Evolutionary conservation across 1,139 yeast species (phyloP).

Genomic region (Petasospora rhodanensis): DNA sequence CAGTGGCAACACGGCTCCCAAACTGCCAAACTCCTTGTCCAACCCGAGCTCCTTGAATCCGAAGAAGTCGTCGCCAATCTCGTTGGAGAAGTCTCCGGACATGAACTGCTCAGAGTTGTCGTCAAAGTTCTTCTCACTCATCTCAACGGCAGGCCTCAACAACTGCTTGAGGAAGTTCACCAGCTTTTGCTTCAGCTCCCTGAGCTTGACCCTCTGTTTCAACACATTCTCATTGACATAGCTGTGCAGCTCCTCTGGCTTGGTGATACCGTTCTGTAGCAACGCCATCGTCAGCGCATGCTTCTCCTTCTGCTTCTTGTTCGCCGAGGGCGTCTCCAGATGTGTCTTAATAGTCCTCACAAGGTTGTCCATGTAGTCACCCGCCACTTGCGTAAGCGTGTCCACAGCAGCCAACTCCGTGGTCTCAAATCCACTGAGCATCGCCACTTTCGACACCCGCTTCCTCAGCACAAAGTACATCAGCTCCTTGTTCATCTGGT

Average conservation of each 20-base stretch:
- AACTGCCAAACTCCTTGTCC: constrained; percentile 86
- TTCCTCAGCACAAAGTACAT: constrained; percentile 66
- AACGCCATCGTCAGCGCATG: constrained; percentile 60
- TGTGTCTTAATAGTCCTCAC: constrained; percentile 69
- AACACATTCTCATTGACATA: constrained; percentile 71
- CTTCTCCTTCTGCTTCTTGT: constrained; percentile 36
- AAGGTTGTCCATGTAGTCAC: constrained; percentile 69
- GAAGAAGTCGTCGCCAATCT: constrained; percentile 93
- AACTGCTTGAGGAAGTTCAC: constrained; percentile 75
- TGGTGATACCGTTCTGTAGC: constrained; percentile 79
- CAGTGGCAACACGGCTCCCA: constrained; percentile 83
- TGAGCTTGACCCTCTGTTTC: constrained; percentile 64
- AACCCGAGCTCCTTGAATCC: constrained; percentile 93
- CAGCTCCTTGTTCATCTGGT: constrained; percentile 50
- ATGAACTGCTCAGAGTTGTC: constrained; percentile 93
- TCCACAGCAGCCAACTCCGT: constrained; percentile 77
- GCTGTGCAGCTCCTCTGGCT: constrained; percentile 70
- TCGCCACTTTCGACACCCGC: constrained; percentile 71
- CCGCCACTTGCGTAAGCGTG: constrained; percentile 79
- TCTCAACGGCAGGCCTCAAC: constrained; percentile 77
- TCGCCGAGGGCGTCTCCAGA: constrained; percentile 56
- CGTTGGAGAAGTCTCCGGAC: constrained; percentile 91
- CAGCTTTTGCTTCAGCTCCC: constrained; percentile 63
- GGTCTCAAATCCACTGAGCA: constrained; percentile 92
- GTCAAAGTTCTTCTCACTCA: constrained; percentile 72